Evolutionary conservation across 495 filamentous ascomycete species (phyloP).

Genomic region (Rhypophila decipiens): DNA sequence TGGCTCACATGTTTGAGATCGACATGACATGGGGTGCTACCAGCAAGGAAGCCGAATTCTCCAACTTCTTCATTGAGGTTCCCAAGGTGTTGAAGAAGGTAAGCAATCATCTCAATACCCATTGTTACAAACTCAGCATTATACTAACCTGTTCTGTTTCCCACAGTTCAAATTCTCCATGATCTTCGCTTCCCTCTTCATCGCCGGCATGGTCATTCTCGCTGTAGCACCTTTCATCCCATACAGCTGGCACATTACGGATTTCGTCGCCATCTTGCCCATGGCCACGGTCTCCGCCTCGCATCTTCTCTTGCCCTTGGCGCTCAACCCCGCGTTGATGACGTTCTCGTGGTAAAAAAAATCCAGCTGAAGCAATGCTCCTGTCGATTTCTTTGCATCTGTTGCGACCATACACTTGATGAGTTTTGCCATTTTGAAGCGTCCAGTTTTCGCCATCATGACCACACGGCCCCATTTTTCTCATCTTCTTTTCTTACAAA

Average conservation of each 20-base stretch:
- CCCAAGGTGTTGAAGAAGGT: conserved; percentile 64
- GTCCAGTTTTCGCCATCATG: too few species aligned
- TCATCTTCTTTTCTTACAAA: too few species aligned
- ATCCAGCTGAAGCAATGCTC: too few species aligned
- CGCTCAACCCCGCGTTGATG: conserved; percentile 73
- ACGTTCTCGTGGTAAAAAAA: conserved; percentile 65
- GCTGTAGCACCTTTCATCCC: conserved; percentile 60
- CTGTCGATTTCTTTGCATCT: too few species aligned
- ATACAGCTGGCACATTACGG: conserved; percentile 60
- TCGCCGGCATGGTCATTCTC: conserved; percentile 60
- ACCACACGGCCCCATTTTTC: too few species aligned
- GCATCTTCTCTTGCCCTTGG: conserved; percentile 66
- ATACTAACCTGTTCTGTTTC: background rate
- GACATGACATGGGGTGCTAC: conserved; percentile 69
- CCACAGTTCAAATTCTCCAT: conserved; percentile 67
- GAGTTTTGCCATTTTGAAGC: too few species aligned
- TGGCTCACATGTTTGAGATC: conserved; percentile 67
- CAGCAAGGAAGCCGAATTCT: conserved; percentile 64
- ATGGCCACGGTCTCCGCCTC: conserved; percentile 65
- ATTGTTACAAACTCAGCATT: background rate
- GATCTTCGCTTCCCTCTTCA: conserved; percentile 54
- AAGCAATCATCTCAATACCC: conserved; percentile 3
- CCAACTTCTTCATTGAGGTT: conserved; percentile 75
- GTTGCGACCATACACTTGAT: too few species aligned
- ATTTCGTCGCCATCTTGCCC: conserved; percentile 76